These are phyloP conservation scores for Botrytis byssoidea DNA, from an alignment of 2,329 filamentous ascomycete genomes.

Conservation along the genomic window DNA sequence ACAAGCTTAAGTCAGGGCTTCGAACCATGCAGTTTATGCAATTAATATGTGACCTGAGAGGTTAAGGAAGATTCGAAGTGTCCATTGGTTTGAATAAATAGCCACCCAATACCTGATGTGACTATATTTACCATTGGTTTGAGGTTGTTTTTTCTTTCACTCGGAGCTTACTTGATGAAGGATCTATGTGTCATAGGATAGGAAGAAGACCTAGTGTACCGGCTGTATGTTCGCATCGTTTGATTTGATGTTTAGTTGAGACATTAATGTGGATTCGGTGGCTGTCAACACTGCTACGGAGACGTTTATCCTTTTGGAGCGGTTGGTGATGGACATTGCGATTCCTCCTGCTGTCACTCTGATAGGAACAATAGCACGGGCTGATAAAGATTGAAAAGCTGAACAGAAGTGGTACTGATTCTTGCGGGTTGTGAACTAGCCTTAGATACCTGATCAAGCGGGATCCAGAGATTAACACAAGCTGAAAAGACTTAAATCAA, in stretches of 20 bases:
- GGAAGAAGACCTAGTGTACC: background rate
- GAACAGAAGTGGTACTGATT: background rate
- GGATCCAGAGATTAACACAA: too few relatives aligned
- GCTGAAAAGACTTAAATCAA: conserved; percentile 20
- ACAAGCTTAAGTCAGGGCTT: too few relatives aligned
- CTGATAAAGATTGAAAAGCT: background rate
- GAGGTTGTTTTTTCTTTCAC: too few relatives aligned
- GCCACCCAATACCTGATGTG: too few relatives aligned
- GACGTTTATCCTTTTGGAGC: conserved; percentile 21
- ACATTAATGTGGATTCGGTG: conserved; percentile 21
- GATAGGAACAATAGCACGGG: conserved; percentile 7
- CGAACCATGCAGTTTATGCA: too few relatives aligned
- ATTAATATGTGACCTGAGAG: too few relatives aligned
- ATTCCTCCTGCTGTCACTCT: conserved; percentile 18
- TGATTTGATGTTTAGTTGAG: conserved; percentile 21
- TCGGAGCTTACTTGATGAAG: background rate
- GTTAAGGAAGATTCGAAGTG: too few relatives aligned
- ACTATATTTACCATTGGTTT: too few relatives aligned
- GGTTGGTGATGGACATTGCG: conserved; percentile 20
- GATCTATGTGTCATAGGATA: background rate
- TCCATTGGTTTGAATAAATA: too few relatives aligned
- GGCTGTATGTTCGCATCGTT: background rate
- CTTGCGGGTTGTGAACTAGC: background rate
- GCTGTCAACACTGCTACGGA: conserved; percentile 17
- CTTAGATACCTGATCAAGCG: background rate